Evolutionary conservation across 192 early-diverging fungal genomes (phyloP), one percentile per base, ranked within the genome.

Genomic region (Jimgerdemannia flammicorona): DNA sequence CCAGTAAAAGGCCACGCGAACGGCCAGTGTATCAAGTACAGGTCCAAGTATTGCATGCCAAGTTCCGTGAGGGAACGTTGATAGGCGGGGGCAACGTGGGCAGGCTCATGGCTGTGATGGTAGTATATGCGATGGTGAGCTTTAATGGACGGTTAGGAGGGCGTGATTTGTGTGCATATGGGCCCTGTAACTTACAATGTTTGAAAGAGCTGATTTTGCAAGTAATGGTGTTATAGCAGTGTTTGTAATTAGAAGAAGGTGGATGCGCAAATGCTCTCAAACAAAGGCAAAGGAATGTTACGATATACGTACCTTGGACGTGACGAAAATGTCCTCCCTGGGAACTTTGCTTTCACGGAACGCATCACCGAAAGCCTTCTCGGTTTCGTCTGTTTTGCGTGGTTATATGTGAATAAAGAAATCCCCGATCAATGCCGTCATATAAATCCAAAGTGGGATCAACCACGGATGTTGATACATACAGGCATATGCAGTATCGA

Each of bases 1-100:
- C 74, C 76, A 67, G 66, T 74, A 71, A 75, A 83, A 71, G 82
- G 79, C 78, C 79, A 81, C 9, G 84, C 77, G 71, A 91, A 86
- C 7, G 92, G 92, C 92, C 92, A 93, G 68, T 93, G 92, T n/a
- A 93, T 91, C 14, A 93, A 79, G 40, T 90, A 93, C 1, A 92
- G 79, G 68, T 92, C 92, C 41, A 93, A 84, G 43, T 93, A 93
- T 64, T 91, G 87, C 7, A 89, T 79, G 70, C 86, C 79, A 43
- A 91, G 85, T 3, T 87, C 78, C 43, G 78, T 42, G 3, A 92
- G 74, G 9, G 90, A 91, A 4, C 76, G 72, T 41, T 87, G 75
- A 68, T 86, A 81, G 3, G 83, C 90, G 64, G 80, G 49, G 14
- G 49, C 49, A 14, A 59, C 49, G 14, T 59, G 49, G 49, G 49